Percentiles rank a stretch among this genome's conserved stretches.
phyloP scores from a whole-genome alignment of 176 grass and related monocot species.

The Thinopyrum elongatum region DNA sequence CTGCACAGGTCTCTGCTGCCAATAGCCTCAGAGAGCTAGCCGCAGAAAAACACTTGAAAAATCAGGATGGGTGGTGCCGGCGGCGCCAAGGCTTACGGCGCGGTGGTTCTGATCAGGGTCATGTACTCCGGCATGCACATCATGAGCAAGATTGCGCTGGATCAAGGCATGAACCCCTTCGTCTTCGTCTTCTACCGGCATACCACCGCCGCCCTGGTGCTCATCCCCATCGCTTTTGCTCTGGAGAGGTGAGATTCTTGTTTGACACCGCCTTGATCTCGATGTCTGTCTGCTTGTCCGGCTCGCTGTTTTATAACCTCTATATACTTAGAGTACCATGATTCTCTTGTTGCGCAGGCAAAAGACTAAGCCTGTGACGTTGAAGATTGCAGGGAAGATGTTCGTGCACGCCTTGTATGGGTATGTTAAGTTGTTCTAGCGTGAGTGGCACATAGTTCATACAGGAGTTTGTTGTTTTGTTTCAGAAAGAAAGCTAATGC shows the following conservation, averaged over 20 bases:
- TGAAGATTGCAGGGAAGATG: constrained; percentile 53
- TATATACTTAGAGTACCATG: background rate
- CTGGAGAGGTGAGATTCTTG: constrained; percentile 47
- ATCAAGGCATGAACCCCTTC: constrained; percentile 59
- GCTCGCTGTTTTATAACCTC: background rate
- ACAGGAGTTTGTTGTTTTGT: background rate
- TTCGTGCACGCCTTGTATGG: constrained; percentile 67
- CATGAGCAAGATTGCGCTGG: constrained; percentile 53
- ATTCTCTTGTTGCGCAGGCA: constrained; percentile 37
- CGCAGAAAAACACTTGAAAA: background rate
- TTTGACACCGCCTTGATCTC: background rate
- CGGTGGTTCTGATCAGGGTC: constrained; percentile 50
- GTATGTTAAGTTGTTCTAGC: constrained; percentile 32
- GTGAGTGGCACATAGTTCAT: background rate
- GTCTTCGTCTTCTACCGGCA: constrained; percentile 86
- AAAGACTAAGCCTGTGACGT: constrained; percentile 49
- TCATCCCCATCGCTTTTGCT: constrained; percentile 50
- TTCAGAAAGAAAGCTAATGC: background rate
- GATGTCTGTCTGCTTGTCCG: background rate
- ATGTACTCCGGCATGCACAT: constrained; percentile 75
- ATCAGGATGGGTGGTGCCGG: constrained; percentile 10
- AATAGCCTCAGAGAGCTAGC: background rate
- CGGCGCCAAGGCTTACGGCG: constrained; percentile 32
- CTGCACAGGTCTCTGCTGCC: background rate
- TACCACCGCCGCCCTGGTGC: constrained; percentile 43